Evolutionary conservation across 1,284 basidiomycete genomes (phyloP), one percentile per base, ranked within the genome.

Genomic region (Heliocybe sulcata): DNA sequence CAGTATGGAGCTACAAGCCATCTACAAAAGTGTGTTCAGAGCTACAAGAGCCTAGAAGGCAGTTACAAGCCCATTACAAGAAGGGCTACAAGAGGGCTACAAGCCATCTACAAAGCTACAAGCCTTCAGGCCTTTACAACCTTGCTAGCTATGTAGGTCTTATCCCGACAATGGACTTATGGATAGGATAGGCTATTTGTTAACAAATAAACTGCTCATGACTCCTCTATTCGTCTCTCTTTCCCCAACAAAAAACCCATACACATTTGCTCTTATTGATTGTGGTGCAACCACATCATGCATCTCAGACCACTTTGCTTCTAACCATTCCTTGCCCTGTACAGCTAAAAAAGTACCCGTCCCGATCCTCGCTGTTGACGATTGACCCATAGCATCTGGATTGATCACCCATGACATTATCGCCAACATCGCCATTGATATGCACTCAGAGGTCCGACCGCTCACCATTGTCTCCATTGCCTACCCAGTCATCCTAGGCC

Each of bases 351-450:
- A 63, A 42, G 54, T 60, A 33, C 70, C 72, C 2, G 57, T 68
- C 31, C 67, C 71, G 14, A 64, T 73, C 20, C 56, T 60, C 27
- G 64, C 68, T 2, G 64, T 74, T 16, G 69, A 74, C 54, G 62
- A 71, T 54, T 61, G 65, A 25, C 72, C 69, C 11, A 69, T 72
- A 6, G 4, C 29, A 16, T 66, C 64, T 49, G 69, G 72, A 8
- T 60, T 72, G 20, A 61, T 73, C 49, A 70, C 67, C n/a, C 66
- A 72, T 35, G 66, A 71, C 51, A 58, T 72, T 27, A 35, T 71
- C 10, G 56, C 66, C n/a, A 38, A 60, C 6, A 50, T 72, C 19
- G 49, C 54, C 14, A 58, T 69, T 45, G 52, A 60, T 23, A 16
- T 55, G 52, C 71, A 72, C 55, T 54, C 55, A 9, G 60, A 64